These are phyloP conservation scores for Termitomyces sp. DNA, from an alignment of 768 basidiomycete genomes.

Conservation along the genomic window DNA sequence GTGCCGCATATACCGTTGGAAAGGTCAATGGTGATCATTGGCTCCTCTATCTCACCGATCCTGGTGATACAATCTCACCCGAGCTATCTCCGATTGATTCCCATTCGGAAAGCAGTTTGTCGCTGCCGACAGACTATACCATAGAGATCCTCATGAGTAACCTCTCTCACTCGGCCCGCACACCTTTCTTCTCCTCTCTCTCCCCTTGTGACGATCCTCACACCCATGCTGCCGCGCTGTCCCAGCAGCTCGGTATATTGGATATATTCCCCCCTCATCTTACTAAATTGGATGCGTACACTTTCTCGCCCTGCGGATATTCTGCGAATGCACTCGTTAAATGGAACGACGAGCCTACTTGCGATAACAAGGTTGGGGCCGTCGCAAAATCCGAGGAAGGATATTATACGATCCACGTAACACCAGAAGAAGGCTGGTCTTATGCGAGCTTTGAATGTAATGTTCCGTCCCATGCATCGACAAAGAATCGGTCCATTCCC, in stretches of 20 bases:
- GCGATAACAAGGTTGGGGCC: not conserved
- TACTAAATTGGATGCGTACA: conserved; percentile 86
- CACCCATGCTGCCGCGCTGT: conserved; percentile 54
- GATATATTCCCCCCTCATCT: conserved; percentile 74
- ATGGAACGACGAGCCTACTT: conserved; percentile 38
- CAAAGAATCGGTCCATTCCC: conserved; percentile 37
- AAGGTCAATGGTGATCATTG: conserved; percentile 99
- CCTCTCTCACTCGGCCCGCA: conserved; percentile 68
- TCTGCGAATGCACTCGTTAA: conserved; percentile 86
- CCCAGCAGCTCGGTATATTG: conserved; percentile 70
- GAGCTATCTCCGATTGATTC: conserved; percentile 6
- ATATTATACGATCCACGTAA: conserved; percentile 98
- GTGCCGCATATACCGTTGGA: conserved; percentile 93
- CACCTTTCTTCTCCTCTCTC: conserved; percentile 61
- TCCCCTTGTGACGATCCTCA: conserved; percentile 25
- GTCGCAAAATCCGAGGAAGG: conserved; percentile 47
- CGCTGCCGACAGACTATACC: conserved; percentile 68
- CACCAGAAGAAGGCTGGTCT: conserved; percentile 96
- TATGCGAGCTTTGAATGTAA: conserved; percentile 99
- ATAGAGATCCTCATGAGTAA: conserved; percentile 98
- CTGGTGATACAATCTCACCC: conserved; percentile 23
- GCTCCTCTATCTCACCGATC: conserved; percentile 87
- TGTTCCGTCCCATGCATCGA: conserved; percentile 50
- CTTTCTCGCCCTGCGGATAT: conserved; percentile 94
- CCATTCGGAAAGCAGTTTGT: conserved; percentile 12